Conservation (phyloP, 306 rosid genomes). For the Pyrus pyrifolia region DNA sequence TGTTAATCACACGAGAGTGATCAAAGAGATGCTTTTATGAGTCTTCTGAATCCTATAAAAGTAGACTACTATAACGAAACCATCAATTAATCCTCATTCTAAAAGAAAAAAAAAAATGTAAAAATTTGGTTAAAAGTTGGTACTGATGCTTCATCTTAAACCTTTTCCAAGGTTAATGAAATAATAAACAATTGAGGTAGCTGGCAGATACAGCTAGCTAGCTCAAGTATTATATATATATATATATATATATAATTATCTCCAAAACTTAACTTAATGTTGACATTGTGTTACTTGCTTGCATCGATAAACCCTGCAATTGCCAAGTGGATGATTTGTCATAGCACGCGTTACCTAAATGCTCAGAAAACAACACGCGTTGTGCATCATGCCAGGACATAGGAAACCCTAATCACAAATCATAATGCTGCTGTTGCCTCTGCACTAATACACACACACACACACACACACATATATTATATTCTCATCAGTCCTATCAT, state of each 20-base stretch:
- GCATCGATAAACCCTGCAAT: neutral
- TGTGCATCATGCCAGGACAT: neutral
- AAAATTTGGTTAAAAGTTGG: neutral
- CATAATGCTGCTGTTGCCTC: neutral
- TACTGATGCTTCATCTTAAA: neutral
- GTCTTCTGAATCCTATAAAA: too few relatives aligned
- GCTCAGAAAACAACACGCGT: neutral
- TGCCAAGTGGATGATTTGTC: neutral
- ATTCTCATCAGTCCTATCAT: neutral
- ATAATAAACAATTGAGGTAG: neutral
- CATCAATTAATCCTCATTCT: too few relatives aligned
- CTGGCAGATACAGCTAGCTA: neutral
- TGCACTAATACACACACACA: neutral
- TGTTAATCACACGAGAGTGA: too few relatives aligned
- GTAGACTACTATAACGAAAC: too few relatives aligned
- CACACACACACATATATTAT: too few relatives aligned
- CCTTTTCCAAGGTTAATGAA: too few relatives aligned
- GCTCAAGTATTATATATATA: neutral
- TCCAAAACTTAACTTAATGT: neutral
- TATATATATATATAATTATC: too few relatives aligned
- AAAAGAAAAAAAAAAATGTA: too few relatives aligned
- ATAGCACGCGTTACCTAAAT: neutral
- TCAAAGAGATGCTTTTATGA: fast-evolving
- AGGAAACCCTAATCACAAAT: too few relatives aligned
- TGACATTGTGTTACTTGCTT: neutral